A percentile compares a stretch with the other conserved stretches of the same genome.
Conservation (phyloP, 805 yeast species). For the Wickerhamomyces canadensis region DNA sequence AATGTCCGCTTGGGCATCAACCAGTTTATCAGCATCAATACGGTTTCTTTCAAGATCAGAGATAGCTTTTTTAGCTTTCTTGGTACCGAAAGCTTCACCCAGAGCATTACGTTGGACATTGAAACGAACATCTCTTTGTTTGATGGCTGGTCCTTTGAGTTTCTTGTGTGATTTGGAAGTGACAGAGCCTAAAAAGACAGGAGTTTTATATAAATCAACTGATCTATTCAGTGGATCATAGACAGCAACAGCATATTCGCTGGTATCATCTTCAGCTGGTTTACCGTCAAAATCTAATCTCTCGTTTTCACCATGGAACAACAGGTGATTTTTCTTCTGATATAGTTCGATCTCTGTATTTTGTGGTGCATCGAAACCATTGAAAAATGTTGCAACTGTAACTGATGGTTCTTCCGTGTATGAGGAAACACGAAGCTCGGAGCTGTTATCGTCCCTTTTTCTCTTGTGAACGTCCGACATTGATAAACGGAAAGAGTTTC, state of each 20-base stretch:
- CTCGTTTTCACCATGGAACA: slow-evolving; percentile 75
- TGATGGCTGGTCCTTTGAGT: slow-evolving; percentile 57
- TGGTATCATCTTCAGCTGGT: slow-evolving; percentile 29
- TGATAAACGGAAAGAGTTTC: not conserved
- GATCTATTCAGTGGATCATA: slow-evolving; percentile 64
- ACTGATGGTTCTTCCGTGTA: slow-evolving; percentile 38
- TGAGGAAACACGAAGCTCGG: slow-evolving; percentile 35
- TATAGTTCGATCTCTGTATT: slow-evolving; percentile 59
- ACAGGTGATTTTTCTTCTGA: slow-evolving; percentile 34
- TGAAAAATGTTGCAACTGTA: slow-evolving; percentile 70
- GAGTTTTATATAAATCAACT: slow-evolving; percentile 59
- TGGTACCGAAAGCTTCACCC: slow-evolving; percentile 97
- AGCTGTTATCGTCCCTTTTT: slow-evolving; percentile 30
- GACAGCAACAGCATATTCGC: slow-evolving; percentile 65
- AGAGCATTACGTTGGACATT: slow-evolving; percentile 70
- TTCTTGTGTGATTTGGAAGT: slow-evolving; percentile 55
- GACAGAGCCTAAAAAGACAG: slow-evolving; percentile 58
- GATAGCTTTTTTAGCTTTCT: slow-evolving; percentile 90
- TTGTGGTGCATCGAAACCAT: slow-evolving; percentile 62
- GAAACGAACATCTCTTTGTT: slow-evolving; percentile 44
- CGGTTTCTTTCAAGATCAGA: slow-evolving; percentile 74
- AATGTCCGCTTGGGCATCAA: slow-evolving; percentile 70
- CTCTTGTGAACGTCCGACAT: slow-evolving; percentile 19
- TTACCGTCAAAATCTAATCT: slow-evolving; percentile 69
- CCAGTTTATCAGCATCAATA: slow-evolving; percentile 79